These are phyloP conservation scores for Nigrograna mackinnonii DNA, from an alignment of 2,329 filamentous ascomycete species.

Conservation along the genomic window DNA sequence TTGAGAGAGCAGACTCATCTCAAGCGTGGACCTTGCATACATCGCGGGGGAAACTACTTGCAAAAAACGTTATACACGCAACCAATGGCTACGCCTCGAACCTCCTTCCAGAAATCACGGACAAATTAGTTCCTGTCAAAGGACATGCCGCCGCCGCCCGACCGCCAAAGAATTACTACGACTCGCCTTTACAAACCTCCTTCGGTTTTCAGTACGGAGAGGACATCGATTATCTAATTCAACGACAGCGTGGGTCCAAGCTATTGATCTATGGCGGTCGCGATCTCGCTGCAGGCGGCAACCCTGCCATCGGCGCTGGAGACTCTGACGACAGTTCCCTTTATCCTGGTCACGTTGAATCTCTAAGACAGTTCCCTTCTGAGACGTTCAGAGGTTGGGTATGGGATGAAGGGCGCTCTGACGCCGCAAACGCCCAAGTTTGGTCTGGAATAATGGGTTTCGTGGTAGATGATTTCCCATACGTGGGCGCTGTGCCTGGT, in stretches of 20 bases:
- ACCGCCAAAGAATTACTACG: neutral
- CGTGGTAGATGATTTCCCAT: neutral
- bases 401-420: neutral
- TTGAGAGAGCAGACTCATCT: neutral
- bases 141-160: conserved; percentile 1
- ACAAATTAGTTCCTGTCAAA: neutral
- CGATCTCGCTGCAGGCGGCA: neutral
- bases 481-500: neutral
- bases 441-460: neutral
- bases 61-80: neutral
- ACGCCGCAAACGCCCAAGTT: neutral
- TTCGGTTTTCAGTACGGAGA: conserved; percentile 50
- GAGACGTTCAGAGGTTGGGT: neutral
- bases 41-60: neutral
- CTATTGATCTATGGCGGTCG: neutral
- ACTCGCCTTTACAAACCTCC: conserved; percentile 13
- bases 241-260: neutral
- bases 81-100: neutral
- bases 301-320: neutral
- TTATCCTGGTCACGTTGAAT: neutral
- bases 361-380: neutral
- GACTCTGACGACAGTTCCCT: neutral
- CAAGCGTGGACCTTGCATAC: neutral
- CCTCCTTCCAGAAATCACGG: neutral
- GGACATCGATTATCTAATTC: conserved; percentile 57